A percentile compares a stretch with the other conserved stretches of the same genome.
These are phyloP conservation scores for Aegilops longissima DNA, from an alignment of 176 grass and related monocot genomes.

Conservation along the genomic window DNA sequence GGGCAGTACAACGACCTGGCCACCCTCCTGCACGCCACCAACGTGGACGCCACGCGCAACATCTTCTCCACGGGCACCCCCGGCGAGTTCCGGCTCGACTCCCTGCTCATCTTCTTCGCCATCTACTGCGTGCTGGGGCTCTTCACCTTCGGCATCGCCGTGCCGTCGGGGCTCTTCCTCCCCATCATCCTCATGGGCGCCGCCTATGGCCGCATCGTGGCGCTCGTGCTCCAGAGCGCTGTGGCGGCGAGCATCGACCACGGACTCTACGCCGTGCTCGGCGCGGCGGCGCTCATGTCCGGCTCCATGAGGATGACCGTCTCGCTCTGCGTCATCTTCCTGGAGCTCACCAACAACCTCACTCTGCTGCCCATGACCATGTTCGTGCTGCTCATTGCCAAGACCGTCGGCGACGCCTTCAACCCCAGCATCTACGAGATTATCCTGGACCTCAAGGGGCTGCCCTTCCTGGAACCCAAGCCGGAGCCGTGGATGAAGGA, in stretches of 20 bases:
- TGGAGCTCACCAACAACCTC: constrained; percentile 95
- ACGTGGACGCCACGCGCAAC: constrained; percentile 82
- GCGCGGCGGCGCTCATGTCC: constrained; percentile 86
- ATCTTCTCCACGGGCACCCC: constrained; percentile 89
- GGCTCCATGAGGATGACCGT: constrained; percentile 97
- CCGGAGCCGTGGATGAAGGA: constrained; percentile 96
- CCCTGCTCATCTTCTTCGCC: constrained; percentile 82
- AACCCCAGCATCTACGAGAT: constrained; percentile 99
- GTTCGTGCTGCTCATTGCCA: constrained; percentile 96
- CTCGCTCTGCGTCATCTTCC: constrained; percentile 93
- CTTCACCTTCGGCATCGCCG: constrained; percentile 95
- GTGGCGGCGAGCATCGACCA: constrained; percentile 63
- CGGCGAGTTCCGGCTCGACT: constrained; percentile 64
- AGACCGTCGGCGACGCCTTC: constrained; percentile 75
- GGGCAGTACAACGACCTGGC: constrained; percentile 93
- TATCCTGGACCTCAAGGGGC: constrained; percentile 89
- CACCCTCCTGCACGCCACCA: constrained; percentile 87
- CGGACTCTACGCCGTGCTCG: constrained; percentile 87
- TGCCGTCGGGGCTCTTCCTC: constrained; percentile 89
- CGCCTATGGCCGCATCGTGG: constrained; percentile 76
- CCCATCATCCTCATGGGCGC: constrained; percentile 99
- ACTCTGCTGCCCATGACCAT: constrained; percentile 86
- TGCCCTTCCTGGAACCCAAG: constrained; percentile 81
- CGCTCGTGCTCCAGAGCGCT: constrained; percentile 31
- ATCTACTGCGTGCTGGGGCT: constrained; percentile 83